A percentile compares a stretch with the other conserved stretches of the same genome.
Evolutionary conservation across 805 yeast species (phyloP).

Genomic region (Metschnikowia koreensis): DNA sequence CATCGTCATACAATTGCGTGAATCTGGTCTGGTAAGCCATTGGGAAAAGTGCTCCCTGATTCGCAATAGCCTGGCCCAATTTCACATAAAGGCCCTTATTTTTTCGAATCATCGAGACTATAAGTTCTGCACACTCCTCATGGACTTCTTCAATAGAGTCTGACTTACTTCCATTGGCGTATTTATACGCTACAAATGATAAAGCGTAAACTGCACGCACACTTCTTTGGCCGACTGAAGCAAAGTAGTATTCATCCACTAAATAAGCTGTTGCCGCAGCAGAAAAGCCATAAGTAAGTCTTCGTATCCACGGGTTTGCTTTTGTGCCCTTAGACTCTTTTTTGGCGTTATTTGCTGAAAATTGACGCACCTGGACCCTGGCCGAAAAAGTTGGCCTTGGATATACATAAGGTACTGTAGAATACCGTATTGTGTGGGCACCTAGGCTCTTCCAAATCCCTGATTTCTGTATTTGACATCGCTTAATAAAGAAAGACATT

Average conservation of each 20-base stretch:
- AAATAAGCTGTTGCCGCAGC: conserved; percentile 20
- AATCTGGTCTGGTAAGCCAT: conserved; percentile 59
- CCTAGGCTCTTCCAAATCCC: too few species aligned
- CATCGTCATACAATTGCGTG: conserved; percentile 60
- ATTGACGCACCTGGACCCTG: not conserved
- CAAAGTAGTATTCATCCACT: conserved; percentile 40
- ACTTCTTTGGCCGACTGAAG: conserved; percentile 55
- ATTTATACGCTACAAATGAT: conserved; percentile 55
- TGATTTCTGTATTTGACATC: too few species aligned
- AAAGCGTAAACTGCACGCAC: conserved; percentile 48
- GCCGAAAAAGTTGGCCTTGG: not conserved
- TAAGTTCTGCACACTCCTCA: conserved; percentile 49
- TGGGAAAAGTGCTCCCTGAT: conserved; percentile 70
- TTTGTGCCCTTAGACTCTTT: not conserved
- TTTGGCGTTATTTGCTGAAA: not conserved
- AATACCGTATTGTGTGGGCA: too few species aligned
- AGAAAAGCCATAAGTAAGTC: not conserved
- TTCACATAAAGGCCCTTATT: conserved; percentile 62
- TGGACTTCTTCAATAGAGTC: conserved; percentile 51
- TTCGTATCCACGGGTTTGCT: conserved; percentile 1
- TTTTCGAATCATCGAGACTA: conserved; percentile 27
- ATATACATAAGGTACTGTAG: not conserved
- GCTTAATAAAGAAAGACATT: too few species aligned
- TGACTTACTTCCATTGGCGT: conserved; percentile 44
- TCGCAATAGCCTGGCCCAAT: conserved; percentile 76